These are phyloP conservation scores for Fusarium sp. DNA, from an alignment of 2,329 filamentous ascomycete genomes.

Conservation along the genomic window DNA sequence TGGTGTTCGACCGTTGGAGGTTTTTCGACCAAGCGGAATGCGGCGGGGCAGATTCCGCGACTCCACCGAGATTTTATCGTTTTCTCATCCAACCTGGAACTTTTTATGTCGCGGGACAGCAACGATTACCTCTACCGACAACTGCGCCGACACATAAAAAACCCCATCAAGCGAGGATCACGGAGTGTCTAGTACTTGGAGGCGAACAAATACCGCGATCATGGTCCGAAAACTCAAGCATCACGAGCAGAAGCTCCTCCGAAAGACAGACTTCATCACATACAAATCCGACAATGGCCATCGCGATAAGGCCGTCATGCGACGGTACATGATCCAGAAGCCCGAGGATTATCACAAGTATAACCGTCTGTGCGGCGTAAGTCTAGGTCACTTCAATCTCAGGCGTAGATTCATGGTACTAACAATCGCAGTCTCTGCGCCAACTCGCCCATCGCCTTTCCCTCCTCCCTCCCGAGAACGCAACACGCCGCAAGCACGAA, in stretches of 20 bases:
- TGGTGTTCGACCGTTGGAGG: slow-evolving; percentile 33
- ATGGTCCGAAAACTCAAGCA: slow-evolving; percentile 98
- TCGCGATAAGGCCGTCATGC: slow-evolving; percentile 79
- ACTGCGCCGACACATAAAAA: not conserved
- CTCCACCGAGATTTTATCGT: slow-evolving; percentile 40
- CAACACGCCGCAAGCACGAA: slow-evolving; percentile 84
- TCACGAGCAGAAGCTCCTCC: slow-evolving; percentile 95
- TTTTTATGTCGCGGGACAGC: not conserved
- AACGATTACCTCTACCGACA: not conserved
- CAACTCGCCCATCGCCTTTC: slow-evolving; percentile 90
- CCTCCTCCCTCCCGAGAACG: slow-evolving; percentile 79
- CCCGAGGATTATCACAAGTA: slow-evolving; percentile 81
- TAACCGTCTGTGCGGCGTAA: slow-evolving; percentile 72
- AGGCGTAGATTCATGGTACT: slow-evolving; percentile 33
- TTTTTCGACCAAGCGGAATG: slow-evolving; percentile 39
- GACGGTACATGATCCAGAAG: slow-evolving; percentile 91
- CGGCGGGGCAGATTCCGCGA: slow-evolving; percentile 39
- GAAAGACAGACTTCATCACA: slow-evolving; percentile 90
- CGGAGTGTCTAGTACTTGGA: not conserved
- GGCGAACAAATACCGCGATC: slow-evolving; percentile 38
- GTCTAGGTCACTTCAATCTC: slow-evolving; percentile 51
- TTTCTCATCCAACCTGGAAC: slow-evolving; percentile 32
- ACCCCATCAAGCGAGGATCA: not conserved
- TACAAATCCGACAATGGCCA: slow-evolving; percentile 91
- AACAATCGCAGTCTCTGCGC: slow-evolving; percentile 70